phyloP scores from a whole-genome alignment of 1,284 basidiomycete species.

The Sphaerobolus stellatus region DNA sequence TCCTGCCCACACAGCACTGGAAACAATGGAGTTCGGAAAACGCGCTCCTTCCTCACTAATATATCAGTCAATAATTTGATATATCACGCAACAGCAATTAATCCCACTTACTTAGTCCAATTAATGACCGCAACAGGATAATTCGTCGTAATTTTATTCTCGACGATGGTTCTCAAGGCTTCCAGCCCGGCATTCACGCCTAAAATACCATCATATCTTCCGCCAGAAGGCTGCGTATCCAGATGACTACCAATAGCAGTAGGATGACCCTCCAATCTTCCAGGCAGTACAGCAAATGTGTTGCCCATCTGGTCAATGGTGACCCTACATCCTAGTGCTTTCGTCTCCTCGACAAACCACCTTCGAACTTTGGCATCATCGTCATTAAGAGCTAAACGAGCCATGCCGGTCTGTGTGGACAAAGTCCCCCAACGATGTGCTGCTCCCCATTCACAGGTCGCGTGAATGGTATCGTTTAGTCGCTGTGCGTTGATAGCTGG shows the following conservation, averaged over 20 bases:
- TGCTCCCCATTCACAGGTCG: conserved; percentile 10
- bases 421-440: conserved; percentile 9
- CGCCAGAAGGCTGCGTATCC: conserved; percentile 24
- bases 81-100: neutral
- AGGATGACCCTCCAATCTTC: conserved; percentile 14
- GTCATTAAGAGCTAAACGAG: conserved; percentile 20
- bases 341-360: conserved; percentile 22
- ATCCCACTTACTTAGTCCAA: conserved; percentile 21
- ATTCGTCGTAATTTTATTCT: conserved; percentile 23
- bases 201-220: conserved; percentile 26
- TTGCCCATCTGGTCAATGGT: conserved; percentile 16
- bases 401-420: conserved; percentile 11
- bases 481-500: conserved; percentile 6
- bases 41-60: conserved; percentile 25
- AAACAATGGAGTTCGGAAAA: conserved; percentile 21
- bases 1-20: conserved; percentile 24
- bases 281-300: conserved; percentile 20
- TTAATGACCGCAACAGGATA: conserved; percentile 23
- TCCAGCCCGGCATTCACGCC: conserved; percentile 25
- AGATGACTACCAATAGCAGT: conserved; percentile 23
- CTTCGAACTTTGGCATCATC: conserved; percentile 20
- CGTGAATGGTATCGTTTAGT: conserved; percentile 11
- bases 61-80: neutral
- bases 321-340: conserved; percentile 20
- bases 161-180: conserved; percentile 21